Conservation (phyloP, 31 red algal genomes). For the Asparagopsis taxiformis region DNA sequence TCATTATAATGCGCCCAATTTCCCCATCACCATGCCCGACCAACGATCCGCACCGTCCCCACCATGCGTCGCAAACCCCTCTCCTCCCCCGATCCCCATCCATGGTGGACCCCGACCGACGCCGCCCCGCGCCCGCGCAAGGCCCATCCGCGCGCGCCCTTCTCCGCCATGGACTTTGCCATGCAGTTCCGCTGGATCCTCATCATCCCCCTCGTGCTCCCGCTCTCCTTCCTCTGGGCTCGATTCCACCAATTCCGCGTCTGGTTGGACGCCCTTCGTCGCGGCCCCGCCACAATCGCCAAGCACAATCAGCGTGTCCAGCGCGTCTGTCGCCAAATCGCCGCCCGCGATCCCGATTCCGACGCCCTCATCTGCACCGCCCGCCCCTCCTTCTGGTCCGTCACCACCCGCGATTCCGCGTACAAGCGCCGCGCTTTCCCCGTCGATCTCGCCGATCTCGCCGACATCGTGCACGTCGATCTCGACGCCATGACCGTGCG, state of each 20-base stretch:
- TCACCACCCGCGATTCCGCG: constrained; percentile 52
- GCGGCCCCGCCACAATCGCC: constrained; percentile 40
- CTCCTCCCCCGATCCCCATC: no score
- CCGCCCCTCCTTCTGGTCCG: constrained; percentile 52
- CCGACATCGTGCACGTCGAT: constrained; percentile 54
- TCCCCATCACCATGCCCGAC: no score
- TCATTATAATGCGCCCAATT: no score
- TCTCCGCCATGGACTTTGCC: constrained; percentile 43
- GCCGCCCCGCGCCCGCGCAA: constrained; percentile 13
- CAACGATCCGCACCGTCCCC: no score
- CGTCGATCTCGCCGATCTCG: constrained; percentile 53
- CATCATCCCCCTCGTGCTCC: constrained; percentile 62
- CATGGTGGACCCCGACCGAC: constrained; percentile 43
- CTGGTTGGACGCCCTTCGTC: constrained; percentile 29
- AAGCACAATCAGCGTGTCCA: constrained; percentile 42
- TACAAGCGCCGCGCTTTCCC: constrained; percentile 46
- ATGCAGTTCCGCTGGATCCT: constrained; percentile 63
- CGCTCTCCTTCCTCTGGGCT: constrained; percentile 69
- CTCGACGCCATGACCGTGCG: constrained; percentile 37
- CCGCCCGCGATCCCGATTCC: constrained; percentile 1
- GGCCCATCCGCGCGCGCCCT: constrained; percentile 33
- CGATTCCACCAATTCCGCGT: constrained; percentile 35
- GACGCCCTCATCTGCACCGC: constrained; percentile 58
- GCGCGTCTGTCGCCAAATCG: constrained; percentile 13
- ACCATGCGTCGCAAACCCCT: no score